Evolutionary conservation across 148 eudicot genomes (phyloP).

Genomic region (Rhododendron simsii): DNA sequence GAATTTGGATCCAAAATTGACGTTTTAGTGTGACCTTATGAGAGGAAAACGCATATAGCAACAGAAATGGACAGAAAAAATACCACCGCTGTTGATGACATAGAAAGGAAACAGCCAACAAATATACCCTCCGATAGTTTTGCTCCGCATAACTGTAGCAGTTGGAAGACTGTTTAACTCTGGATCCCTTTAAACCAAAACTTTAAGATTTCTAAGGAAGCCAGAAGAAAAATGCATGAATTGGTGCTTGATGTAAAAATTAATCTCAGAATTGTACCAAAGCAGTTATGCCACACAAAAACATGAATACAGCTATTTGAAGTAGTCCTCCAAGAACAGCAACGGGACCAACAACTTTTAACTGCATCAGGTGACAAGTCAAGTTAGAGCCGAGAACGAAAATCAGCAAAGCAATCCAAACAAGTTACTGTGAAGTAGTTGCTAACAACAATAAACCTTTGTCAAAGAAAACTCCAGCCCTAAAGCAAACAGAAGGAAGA

Average conservation of each 20-base stretch:
- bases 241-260: conserved; percentile 2
- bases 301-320: conserved; percentile 79
- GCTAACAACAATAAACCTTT: conserved; percentile 47
- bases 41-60: conserved; percentile 6
- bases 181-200: conserved; percentile 10
- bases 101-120: conserved; percentile 95
- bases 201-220: not conserved
- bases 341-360: conserved; percentile 93
- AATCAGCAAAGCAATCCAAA: not conserved
- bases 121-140: conserved; percentile 96
- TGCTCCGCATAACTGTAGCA: conserved; percentile 81
- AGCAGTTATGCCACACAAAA: conserved; percentile 77
- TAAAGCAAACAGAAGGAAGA: conserved; percentile 94
- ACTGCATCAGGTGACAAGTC: conserved; percentile 44
- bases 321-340: conserved; percentile 96
- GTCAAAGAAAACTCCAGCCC: conserved; percentile 93
- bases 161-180: conserved; percentile 4
- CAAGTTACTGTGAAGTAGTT: conserved; percentile 6
- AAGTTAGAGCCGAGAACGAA: conserved; percentile 5
- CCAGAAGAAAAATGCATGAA: not conserved
- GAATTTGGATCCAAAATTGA: too few species aligned
- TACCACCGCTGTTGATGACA: conserved; percentile 99
- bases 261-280: conserved; percentile 41
- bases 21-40: not conserved
- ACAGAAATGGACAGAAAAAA: conserved; percentile 11